Evolutionary conservation across 768 basidiomycete genomes (phyloP), one percentile per base, ranked within the genome.

Genomic region (Suillus subaureus): DNA sequence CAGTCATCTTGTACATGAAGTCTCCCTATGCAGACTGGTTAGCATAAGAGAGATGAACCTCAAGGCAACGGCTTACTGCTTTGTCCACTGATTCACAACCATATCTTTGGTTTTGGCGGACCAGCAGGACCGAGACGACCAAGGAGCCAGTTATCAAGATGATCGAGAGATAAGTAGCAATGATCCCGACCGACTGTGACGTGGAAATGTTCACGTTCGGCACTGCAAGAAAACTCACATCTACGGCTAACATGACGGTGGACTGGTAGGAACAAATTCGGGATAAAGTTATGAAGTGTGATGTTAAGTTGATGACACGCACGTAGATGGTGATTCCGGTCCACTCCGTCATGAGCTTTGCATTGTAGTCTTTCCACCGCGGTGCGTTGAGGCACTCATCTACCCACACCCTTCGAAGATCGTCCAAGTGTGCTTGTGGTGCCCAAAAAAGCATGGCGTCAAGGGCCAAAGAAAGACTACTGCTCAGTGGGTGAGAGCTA

Each of bases 141-240:
- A 68, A 35, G 11, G 67, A 66, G 23, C 65, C 67, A 8, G 65
- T 61, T 9, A 66, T 42, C 43, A 49, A 66, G 13, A 68, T 23
- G 11, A 61, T 63, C 31, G 67, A 68, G 6, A 66, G 11, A 51
- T 68, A 68, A 15, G 33, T 68, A 16, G 65, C 31, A 33, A 58
- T 52, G 26, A 62, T 43, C 2, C 64, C 67, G 8, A 49, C 26
- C n/a, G 55, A 52, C 16, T 56, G 23, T 26, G 37, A 56, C 12
- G 31, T 6, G 16, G 33, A 62, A 52, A 70, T 39, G 21, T 35
- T 78, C 42, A 83, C 79, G 28, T 77, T 76, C 21, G 73, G 79
- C 11, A 79, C 75, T 3, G 79, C 75, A 4, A 80, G 70, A 61
- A 79, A 78, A 5, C 70, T 71, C 9, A 80, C 74, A 64, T 79